Evolutionary conservation across 2,329 filamentous ascomycete species (phyloP).

Genomic region (Ceratocystis cubensis): DNA sequence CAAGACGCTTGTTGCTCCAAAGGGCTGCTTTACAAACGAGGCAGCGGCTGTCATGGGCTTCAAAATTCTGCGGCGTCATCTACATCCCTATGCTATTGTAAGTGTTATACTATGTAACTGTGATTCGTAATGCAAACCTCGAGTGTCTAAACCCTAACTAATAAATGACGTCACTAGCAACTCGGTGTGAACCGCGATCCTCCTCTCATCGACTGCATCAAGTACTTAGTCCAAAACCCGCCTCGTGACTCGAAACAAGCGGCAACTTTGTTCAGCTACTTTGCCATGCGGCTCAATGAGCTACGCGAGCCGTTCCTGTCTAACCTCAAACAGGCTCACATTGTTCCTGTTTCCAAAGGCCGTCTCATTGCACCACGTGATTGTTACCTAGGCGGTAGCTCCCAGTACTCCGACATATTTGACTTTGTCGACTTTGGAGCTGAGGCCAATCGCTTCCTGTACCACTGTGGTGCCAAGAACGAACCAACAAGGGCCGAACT

Average conservation of each 20-base stretch:
- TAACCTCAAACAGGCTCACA: conserved; percentile 49
- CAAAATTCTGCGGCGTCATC: conserved; percentile 58
- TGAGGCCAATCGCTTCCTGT: conserved; percentile 77
- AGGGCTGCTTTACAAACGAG: conserved; percentile 71
- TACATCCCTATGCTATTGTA: conserved; percentile 61
- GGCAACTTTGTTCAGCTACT: conserved; percentile 65
- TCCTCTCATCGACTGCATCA: conserved; percentile 62
- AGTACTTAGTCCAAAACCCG: conserved; percentile 57
- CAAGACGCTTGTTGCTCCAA: conserved; percentile 55
- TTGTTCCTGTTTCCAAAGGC: conserved; percentile 51
- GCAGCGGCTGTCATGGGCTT: conserved; percentile 68
- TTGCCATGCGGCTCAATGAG: conserved; percentile 64
- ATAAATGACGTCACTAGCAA: conserved; percentile 36
- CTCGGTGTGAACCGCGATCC: conserved; percentile 81
- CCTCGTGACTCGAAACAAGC: conserved; percentile 57
- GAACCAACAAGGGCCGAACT: conserved; percentile 83
- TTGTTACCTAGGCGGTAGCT: conserved; percentile 58
- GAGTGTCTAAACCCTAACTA: conserved; percentile 6
- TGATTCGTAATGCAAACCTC: background rate
- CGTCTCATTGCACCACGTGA: conserved; percentile 18
- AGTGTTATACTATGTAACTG: conserved; percentile 22
- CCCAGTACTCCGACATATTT: conserved; percentile 74
- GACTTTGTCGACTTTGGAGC: conserved; percentile 91
- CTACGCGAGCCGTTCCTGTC: conserved; percentile 49
- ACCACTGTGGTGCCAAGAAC: conserved; percentile 77